Evolutionary conservation across 805 yeast genomes (phyloP), one percentile per base, ranked within the genome.

Genomic region (Zygotorulaspora chibaensis): DNA sequence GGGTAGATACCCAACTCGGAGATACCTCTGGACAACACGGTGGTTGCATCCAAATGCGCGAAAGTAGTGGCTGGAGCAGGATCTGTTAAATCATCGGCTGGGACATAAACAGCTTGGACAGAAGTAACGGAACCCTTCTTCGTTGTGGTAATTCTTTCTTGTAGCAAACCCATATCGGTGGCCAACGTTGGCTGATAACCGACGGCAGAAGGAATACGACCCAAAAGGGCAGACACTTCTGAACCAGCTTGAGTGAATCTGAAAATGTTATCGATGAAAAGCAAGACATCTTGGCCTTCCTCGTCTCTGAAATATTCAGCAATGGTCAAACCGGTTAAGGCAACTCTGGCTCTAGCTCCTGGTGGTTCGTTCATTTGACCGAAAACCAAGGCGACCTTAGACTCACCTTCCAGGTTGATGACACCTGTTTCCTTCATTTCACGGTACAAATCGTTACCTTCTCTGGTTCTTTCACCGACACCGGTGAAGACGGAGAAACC

Each of bases 311-410:
- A 91, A 83, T 93, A 91, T 81, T 91, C 99, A 67, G 99, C 99
- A 73, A 91, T 89, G 76, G 99, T 91, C 75, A 91, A 84, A 84
- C 99, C 99, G 64, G 99, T 93, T 73, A 91, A 80, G 66, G 99
- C 99, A 73, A 93, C 98, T 83, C 99, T 91, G 68, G 99, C 97
- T 84, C 99, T 90, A 68, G 99, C 99, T 79, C 99, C 99, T 64
- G 99, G 99, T 70, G 99, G 99, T 83, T 91, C 99, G 83, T 91
- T 91, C 99, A 91, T 91, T 81, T 93, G 99, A 75, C 99, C 99
- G 81, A 91, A 91, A 55, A 91, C 99, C 69, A 91, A 82, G 62
- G 98, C 95, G 77, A 93, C 99, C 85, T 93, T 93, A 69, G 99
- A 93, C 66, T 93, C 98, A 76, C 99, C 99, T 72, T 93, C 98